Conservation (phyloP, 805 yeast species). For the Yueomyces sinensis region DNA sequence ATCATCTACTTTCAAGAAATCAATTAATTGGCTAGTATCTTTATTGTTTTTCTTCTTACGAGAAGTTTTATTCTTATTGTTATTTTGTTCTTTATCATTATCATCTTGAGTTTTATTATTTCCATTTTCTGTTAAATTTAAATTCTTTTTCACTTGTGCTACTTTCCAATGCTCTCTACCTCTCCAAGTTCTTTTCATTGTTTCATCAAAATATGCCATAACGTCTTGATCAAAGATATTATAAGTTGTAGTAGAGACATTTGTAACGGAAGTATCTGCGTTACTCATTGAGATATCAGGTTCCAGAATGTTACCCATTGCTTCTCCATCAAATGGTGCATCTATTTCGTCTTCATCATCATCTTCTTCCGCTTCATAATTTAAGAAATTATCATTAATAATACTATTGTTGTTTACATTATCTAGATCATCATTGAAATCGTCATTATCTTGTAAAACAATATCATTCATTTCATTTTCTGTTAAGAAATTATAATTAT, state of each 20-base stretch:
- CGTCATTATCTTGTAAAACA: slow-evolving; percentile 17
- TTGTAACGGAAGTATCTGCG: slow-evolving; percentile 3
- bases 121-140: slow-evolving; percentile 1
- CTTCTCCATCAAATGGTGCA: slow-evolving; percentile 2
- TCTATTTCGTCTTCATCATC: slow-evolving; percentile 6
- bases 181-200: slow-evolving; percentile 63
- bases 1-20: slow-evolving; percentile 29
- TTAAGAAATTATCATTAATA: too few relatives aligned
- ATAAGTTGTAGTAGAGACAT: slow-evolving; percentile 5
- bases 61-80: background rate
- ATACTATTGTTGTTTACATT: slow-evolving; percentile 7
- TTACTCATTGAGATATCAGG: background rate
- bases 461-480: slow-evolving; percentile 21
- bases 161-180: slow-evolving; percentile 94
- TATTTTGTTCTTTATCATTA: background rate
- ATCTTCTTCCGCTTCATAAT: too few relatives aligned
- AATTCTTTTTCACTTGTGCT: slow-evolving; percentile 35
- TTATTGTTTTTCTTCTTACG: slow-evolving; percentile 20
- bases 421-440: slow-evolving; percentile 2
- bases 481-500: slow-evolving; percentile 11
- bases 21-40: slow-evolving; percentile 28
- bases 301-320: slow-evolving; percentile 3
- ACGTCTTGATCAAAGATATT: slow-evolving; percentile 43
- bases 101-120: background rate
- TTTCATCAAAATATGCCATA: slow-evolving; percentile 71